A percentile compares a stretch with the other conserved stretches of the same genome.
Conservation (phyloP, 2,329 filamentous ascomycete species). For the Colletotrichum sp. region DNA sequence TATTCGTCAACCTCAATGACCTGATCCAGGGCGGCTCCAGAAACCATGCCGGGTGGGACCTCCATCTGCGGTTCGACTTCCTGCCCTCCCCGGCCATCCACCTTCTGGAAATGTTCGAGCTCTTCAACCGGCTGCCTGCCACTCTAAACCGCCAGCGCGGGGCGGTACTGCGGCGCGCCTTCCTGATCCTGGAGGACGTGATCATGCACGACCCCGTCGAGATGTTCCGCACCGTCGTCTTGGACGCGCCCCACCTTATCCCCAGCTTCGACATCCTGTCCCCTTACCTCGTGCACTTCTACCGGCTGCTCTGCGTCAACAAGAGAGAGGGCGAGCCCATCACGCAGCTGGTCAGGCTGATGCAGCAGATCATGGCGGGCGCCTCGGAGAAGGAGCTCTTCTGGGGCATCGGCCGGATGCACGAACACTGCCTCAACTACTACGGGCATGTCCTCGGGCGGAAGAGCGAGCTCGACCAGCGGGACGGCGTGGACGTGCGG, state of each 20-base stretch:
- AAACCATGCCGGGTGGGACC: background rate
- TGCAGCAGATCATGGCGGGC: background rate
- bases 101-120: background rate
- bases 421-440: background rate
- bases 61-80: background rate
- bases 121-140: background rate
- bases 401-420: background rate
- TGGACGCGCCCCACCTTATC: background rate
- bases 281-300: background rate
- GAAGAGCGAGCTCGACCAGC: background rate
- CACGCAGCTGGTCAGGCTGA: background rate
- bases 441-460: background rate
- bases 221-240: background rate
- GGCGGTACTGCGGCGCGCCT: background rate
- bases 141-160: background rate
- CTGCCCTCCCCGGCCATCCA: background rate
- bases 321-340: background rate
- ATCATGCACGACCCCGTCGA: background rate
- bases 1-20: background rate
- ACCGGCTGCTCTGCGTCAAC: background rate
- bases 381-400: background rate
- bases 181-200: background rate
- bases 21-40: background rate
- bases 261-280: background rate
- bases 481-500: background rate